Evolutionary conservation across 2,329 filamentous ascomycete species (phyloP).

Genomic region (Cladorrhinum sp.): DNA sequence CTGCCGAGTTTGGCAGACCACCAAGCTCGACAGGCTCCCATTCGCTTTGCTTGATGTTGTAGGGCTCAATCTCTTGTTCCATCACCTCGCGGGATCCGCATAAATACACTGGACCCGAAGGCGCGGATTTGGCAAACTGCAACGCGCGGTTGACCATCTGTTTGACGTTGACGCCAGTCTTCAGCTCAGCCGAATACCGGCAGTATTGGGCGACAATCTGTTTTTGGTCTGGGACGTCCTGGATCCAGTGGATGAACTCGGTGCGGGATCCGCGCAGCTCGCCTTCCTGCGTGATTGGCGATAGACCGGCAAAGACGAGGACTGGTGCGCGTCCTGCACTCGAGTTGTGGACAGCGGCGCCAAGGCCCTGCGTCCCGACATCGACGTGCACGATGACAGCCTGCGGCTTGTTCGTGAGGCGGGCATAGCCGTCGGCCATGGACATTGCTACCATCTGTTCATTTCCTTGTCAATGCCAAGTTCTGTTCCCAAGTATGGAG

Average conservation of each 20-base stretch:
- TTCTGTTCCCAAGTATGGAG: background rate
- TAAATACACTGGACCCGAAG: conserved; percentile 77
- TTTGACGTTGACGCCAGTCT: conserved; percentile 80
- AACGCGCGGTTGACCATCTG: conserved; percentile 84
- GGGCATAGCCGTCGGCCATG: conserved; percentile 71
- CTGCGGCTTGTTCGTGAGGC: conserved; percentile 63
- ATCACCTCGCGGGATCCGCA: conserved; percentile 76
- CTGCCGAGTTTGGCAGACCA: conserved; percentile 51
- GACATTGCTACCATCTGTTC: conserved; percentile 71
- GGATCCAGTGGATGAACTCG: conserved; percentile 44
- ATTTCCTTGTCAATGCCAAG: background rate
- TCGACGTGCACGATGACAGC: conserved; percentile 71
- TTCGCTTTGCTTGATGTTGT: conserved; percentile 62
- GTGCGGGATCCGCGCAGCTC: conserved; percentile 40
- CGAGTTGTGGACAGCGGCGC: conserved; percentile 69
- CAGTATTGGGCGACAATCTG: conserved; percentile 76
- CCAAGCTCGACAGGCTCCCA: conserved; percentile 71
- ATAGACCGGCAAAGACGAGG: conserved; percentile 42
- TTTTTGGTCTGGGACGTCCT: conserved; percentile 42
- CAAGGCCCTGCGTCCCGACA: conserved; percentile 70
- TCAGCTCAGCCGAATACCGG: conserved; percentile 77
- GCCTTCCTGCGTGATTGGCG: conserved; percentile 42
- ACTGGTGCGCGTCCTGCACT: conserved; percentile 66
- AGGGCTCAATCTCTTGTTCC: conserved; percentile 78
- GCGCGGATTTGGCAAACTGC: conserved; percentile 75